Conservation (phyloP, 2,329 filamentous ascomycete species). For the Neonectria punicea region DNA sequence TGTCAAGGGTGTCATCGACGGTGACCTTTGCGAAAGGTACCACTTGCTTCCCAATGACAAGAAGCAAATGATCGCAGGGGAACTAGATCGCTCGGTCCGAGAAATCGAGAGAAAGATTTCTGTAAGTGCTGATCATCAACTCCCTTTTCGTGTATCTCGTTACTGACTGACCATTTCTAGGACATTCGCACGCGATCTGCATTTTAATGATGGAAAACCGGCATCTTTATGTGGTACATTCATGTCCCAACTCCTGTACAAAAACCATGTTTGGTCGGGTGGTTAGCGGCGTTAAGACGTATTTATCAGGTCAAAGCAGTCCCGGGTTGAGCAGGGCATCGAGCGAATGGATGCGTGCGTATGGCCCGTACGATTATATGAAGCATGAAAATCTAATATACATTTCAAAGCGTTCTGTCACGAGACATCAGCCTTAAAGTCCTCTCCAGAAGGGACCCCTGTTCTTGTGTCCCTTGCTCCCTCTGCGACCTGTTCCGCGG, state of each 20-base stretch:
- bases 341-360: slow-evolving; percentile 39
- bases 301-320: slow-evolving; percentile 37
- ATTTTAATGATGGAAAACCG: slow-evolving; percentile 55
- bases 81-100: slow-evolving; percentile 88
- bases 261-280: slow-evolving; percentile 39
- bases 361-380: slow-evolving; percentile 37
- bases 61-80: slow-evolving; percentile 94
- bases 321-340: slow-evolving; percentile 41
- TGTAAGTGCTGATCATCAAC: slow-evolving; percentile 49
- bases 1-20: slow-evolving; percentile 96
- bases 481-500: slow-evolving; percentile 37
- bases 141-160: too few species aligned
- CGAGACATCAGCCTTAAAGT: slow-evolving; percentile 32
- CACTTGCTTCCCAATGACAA: slow-evolving; percentile 85
- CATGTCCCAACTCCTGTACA: slow-evolving; percentile 43
- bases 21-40: slow-evolving; percentile 94
- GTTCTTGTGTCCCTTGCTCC: slow-evolving; percentile 45
- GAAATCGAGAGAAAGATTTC: slow-evolving; percentile 98
- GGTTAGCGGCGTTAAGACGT: slow-evolving; percentile 45
- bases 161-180: slow-evolving; percentile 48
- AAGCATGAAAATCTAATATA: slow-evolving; percentile 45
- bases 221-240: slow-evolving; percentile 37
- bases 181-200: slow-evolving; percentile 69
- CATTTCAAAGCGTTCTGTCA: slow-evolving; percentile 25
- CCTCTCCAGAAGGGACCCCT: slow-evolving; percentile 48